Evolutionary conservation across 2,329 filamentous ascomycete species (phyloP), one percentile per base, ranked within the genome.

Genomic region (Beauveria sp.): DNA sequence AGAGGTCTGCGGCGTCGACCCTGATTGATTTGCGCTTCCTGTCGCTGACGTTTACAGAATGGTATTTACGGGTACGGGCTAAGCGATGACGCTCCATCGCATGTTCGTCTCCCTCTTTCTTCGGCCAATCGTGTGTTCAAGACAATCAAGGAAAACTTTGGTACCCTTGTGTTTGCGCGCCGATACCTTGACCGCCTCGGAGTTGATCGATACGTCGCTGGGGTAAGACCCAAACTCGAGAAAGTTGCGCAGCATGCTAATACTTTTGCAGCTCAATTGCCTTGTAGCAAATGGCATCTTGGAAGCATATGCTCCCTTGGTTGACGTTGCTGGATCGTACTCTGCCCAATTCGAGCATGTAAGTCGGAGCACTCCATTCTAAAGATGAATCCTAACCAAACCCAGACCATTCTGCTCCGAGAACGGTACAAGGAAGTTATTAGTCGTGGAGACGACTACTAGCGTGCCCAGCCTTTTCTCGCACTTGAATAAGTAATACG

Each of bases 181-280:
- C 81, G 85, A 8, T 87, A 87, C 64, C 77, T 88, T 31, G 84
- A 88, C 49, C 79, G 83, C n/a, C 73, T 88, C n/a, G 85, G 85
- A 0, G 69, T 81, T 20, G 78, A 86, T 50, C 78, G 79, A 38
- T 88, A 88, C 65, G 70, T 85, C 55, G 77, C 83, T 1, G 85
- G 83, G 1, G 80, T 85, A 70, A 73, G 78, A 69, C 18, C 43
- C n/a, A 3, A 22, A 22, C 5, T 18, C 6, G 28, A 28, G 24
- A 4, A 18, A 1, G 8, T 1, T 2, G 2, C 0, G 4, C 1
- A 2, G 3, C 5, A 3, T 10, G 5, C 45, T 20, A 6, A 20
- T 26, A 22, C 40, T 54, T 26, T 64, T 70, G 26, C 62, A 84
- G 80, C 75, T 88, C 71, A 85, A 85, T 62, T 79, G 76, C 43